Evolutionary conservation across 495 filamentous ascomycete species (phyloP), one percentile per base, ranked within the genome.

Genomic region (Cudoniella acicularis): DNA sequence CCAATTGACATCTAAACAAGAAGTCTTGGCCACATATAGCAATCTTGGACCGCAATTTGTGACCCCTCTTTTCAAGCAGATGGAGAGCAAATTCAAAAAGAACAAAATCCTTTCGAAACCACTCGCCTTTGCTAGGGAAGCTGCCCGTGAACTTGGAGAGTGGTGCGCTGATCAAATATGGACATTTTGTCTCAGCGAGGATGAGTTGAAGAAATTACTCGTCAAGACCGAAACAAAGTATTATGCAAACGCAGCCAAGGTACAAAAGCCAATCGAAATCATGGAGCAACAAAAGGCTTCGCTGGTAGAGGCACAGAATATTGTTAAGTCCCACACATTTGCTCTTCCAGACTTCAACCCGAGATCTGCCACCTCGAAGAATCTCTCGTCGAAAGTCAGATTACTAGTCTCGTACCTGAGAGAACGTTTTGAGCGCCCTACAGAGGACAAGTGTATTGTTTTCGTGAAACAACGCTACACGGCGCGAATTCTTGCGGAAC

Each of bases 161-260:
- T 99, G 94, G 94, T 89, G 87, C 62, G 81, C 91, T n/a, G 93
- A 99, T 69, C 75, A 81, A 23, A 80, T 88, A 43, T 96, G 93
- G 91, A 71, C 75, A 22, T 80, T 87, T 49, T 84, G 84, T n/a
- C 73, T 97, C 8, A 74, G 75, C 0, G 85, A 90, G 23, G 80
- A 85, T 4, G 80, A 90, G 54, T 64, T 80, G 0, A 77, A 78
- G 3, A 90, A 84, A 60, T 67, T 91, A 8, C 82, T 88, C 55
- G 72, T 79, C 54, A 74, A 77, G 62, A 73, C 79, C 51, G 75
- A 87, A 59, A 71, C 79, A 41, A 66, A 71, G 41, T 69, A 73
- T 67, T 52, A 46, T 67, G 16, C 56, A 67, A 62, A 52, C 43
- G 23, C 20, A 6, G 23, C 2, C 25, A 64, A 66, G 3, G 60